Conservation (phyloP, 2,329 filamentous ascomycete genomes). For the Neurospora crassa region DNA sequence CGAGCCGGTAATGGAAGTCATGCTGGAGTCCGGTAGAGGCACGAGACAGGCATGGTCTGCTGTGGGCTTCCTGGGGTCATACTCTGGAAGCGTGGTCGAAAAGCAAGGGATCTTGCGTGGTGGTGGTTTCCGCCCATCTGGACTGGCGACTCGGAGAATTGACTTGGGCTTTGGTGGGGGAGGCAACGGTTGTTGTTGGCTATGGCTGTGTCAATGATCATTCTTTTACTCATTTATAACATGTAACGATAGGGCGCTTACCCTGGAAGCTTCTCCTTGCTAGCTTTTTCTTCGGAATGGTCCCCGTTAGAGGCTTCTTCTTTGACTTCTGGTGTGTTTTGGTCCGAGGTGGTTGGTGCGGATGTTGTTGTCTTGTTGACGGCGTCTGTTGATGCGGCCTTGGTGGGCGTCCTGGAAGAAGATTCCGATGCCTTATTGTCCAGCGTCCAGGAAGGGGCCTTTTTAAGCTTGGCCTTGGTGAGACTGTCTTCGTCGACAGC, state of each 20-base stretch:
- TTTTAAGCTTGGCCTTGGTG: conserved; percentile 17
- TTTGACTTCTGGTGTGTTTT: conserved; percentile 1
- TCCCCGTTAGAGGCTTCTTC: neutral
- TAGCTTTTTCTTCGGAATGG: neutral
- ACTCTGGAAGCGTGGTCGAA: conserved; percentile 6
- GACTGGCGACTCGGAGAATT: conserved; percentile 18
- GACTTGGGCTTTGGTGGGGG: conserved; percentile 15
- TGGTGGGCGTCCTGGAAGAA: conserved; percentile 11
- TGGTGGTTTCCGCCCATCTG: conserved; percentile 11
- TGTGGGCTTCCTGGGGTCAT: conserved; percentile 5
- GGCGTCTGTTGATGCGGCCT: conserved; percentile 14
- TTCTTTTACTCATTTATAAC: neutral
- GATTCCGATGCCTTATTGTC: conserved; percentile 9
- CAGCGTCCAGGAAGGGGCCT: conserved; percentile 10
- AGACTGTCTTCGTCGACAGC: conserved; percentile 7
- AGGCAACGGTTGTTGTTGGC: conserved; percentile 1
- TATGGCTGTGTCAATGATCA: neutral
- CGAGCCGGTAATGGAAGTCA: conserved; percentile 1
- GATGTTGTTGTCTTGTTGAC: conserved; percentile 7
- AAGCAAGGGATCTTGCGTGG: conserved; percentile 8
- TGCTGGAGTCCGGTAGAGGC: conserved; percentile 1
- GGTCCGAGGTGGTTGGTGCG: neutral
- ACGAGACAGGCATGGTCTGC: neutral
- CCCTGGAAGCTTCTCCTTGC: conserved; percentile 10
- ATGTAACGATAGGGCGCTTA: neutral